These are phyloP conservation scores for Xerophyta viscosa DNA, from an alignment of 106 monocot species.

Conservation along the genomic window DNA sequence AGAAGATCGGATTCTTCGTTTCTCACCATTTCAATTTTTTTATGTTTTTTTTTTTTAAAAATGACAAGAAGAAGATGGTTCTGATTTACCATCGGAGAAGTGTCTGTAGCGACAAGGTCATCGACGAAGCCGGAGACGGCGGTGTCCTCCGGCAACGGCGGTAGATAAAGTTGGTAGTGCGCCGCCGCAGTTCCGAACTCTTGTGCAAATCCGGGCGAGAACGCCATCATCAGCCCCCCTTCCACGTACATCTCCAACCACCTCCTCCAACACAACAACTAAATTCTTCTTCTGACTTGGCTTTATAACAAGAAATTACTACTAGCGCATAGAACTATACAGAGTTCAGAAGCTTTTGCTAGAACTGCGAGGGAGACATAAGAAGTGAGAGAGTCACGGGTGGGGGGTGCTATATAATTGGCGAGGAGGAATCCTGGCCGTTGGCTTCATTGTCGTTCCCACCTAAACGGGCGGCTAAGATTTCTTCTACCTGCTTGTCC, in stretches of 20 bases:
- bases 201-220: conserved; percentile 7
- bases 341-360: too few species aligned
- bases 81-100: conserved; percentile 9
- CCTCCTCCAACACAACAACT: not conserved
- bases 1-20: too few species aligned
- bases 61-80: not conserved
- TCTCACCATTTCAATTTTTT: too few species aligned
- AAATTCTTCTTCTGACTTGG: too few species aligned
- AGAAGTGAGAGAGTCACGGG: not conserved
- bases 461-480: not conserved
- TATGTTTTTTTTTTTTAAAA: too few species aligned
- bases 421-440: not conserved
- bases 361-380: too few species aligned
- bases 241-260: conserved; percentile 27
- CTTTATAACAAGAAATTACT: too few species aligned
- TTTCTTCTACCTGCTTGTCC: too few species aligned
- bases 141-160: conserved; percentile 4
- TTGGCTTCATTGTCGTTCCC: not conserved
- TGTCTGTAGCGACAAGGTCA: not conserved
- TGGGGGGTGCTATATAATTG: not conserved
- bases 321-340: too few species aligned
- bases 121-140: conserved; percentile 5
- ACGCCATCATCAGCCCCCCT: conserved; percentile 11
- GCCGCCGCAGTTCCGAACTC: not conserved
- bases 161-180: conserved; percentile 2